Evolutionary conservation across 2,329 filamentous ascomycete genomes (phyloP), one percentile per base, ranked within the genome.

Genomic region (Venturiaceae sp.): DNA sequence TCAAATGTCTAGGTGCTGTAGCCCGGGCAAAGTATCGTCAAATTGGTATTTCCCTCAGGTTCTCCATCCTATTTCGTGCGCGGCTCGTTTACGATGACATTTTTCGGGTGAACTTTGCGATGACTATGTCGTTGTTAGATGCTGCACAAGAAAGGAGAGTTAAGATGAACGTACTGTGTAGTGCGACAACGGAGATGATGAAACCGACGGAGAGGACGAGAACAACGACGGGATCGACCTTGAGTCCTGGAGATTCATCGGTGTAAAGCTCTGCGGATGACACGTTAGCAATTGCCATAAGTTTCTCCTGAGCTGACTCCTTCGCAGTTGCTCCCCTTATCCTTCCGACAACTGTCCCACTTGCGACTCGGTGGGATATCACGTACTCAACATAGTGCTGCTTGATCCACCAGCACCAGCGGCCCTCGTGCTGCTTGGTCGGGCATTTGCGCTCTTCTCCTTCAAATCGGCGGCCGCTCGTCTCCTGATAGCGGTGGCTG

Each of bases 191-290:
- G 70, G 88, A 94, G 80, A 99, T 96, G 76, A 99, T 99, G 77
- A 99, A 99, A 63, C 95, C 94, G 68, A 99, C 84, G 69, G 90
- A 95, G 67, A 99, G 82, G 66, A 96, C 94, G 70, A 99, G 83
- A 64, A 99, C 92, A 64, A 99, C 92, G 61, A 99, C 94, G 23
- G 94, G 94, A 74, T 99, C 94, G 64, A 99, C 94, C 80, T 96
- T 96, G 68, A 99, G 80, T 62, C 94, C 94, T 60, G 94, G 94
- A 64, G 90, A 95, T 80, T 99, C 94, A 72, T 99, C 94, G 60
- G 94, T 99, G 84, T 99, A 99, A 47, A 99, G 86, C 76, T 84
- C 87, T 91, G 59, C n/a, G 23, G 5, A 23, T n/a, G 11, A 28
- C 14, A 13, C 9, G 23, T 50, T 30, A 58, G 50, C 8, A 54